These are phyloP conservation scores for Coriaria nepalensis DNA, from an alignment of 306 rosid species.

Conservation along the genomic window DNA sequence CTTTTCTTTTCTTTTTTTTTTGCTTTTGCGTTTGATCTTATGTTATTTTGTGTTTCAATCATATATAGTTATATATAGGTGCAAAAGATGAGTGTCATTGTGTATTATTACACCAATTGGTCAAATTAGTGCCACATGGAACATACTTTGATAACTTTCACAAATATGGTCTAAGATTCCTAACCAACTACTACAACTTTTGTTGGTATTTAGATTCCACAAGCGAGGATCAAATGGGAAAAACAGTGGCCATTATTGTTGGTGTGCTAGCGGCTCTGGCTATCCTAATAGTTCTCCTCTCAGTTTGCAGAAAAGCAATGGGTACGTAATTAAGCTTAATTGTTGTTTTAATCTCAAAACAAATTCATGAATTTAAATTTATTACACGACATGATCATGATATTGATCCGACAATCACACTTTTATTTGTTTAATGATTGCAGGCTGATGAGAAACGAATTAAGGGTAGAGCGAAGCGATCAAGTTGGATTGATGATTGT, in stretches of 20 bases:
- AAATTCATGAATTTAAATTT: not conserved
- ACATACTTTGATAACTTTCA: no score
- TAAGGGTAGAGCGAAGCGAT: no score
- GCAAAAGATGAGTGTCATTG: not conserved
- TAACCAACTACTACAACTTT: no score
- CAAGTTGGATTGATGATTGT: no score
- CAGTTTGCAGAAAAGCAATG: conserved; percentile 61
- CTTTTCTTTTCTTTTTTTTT: conserved; percentile 2
- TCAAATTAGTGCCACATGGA: no score
- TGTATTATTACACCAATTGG: no score
- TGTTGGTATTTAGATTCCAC: conserved; percentile 33
- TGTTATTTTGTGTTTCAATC: not conserved
- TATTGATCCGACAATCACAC: no score
- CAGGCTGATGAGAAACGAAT: no score
- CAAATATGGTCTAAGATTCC: no score
- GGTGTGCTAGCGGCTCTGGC: conserved; percentile 61
- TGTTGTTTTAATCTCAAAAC: not conserved
- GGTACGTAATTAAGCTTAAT: conserved; percentile 16
- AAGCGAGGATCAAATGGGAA: conserved; percentile 51
- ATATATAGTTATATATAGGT: not conserved
- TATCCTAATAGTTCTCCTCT: conserved; percentile 71
- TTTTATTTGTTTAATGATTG: no score
- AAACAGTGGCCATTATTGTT: conserved; percentile 72
- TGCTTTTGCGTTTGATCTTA: not conserved
- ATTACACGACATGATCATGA: no score